These are phyloP conservation scores for Cucumis melo DNA, from an alignment of 306 rosid genomes.

Conservation along the genomic window DNA sequence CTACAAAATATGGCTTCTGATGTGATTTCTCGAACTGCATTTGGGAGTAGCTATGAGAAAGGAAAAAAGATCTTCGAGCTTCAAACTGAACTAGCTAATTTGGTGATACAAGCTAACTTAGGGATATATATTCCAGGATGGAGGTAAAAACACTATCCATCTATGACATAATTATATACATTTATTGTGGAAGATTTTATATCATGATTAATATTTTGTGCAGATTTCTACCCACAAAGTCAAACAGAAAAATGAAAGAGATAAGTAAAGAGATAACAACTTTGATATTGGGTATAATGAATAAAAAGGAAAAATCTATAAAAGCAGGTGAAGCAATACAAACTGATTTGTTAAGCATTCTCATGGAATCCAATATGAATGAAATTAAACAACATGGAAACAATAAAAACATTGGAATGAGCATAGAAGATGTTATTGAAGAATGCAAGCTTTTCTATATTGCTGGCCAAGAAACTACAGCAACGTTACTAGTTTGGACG, in stretches of 20 bases:
- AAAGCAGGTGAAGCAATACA: conserved; percentile 1
- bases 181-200: neutral
- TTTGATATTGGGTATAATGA: conserved; percentile 14
- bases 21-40: conserved; percentile 30
- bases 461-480: conserved; percentile 44
- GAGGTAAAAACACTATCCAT: neutral
- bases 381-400: conserved; percentile 16
- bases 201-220: neutral
- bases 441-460: conserved; percentile 25
- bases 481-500: conserved; percentile 38
- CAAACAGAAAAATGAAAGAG: conserved; percentile 20
- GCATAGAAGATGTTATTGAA: conserved; percentile 21
- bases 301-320: conserved; percentile 14
- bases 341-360: conserved; percentile 11
- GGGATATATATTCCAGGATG: neutral
- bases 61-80: conserved; percentile 20
- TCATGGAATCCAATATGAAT: conserved; percentile 27
- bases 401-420: conserved; percentile 27
- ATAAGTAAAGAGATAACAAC: conserved; percentile 5
- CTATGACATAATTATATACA: too few relatives aligned
- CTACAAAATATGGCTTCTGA: conserved; percentile 15
- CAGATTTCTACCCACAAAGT: conserved; percentile 9
- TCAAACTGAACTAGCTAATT: neutral
- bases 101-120: neutral
- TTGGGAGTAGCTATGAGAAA: conserved; percentile 28